phyloP scores from a whole-genome alignment of 768 basidiomycete genomes.

The Lyophyllum shimeji region DNA sequence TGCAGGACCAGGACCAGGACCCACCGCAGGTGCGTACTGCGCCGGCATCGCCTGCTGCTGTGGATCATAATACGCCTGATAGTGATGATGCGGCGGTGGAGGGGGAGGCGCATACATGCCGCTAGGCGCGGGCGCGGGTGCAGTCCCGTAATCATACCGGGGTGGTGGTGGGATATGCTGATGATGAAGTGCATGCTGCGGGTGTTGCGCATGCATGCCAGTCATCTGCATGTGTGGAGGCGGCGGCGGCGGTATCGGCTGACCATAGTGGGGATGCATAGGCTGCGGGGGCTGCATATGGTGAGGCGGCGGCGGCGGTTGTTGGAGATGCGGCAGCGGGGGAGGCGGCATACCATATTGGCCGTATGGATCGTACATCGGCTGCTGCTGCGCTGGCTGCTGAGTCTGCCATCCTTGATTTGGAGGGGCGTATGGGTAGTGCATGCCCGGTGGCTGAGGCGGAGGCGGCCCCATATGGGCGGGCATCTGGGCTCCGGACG shows the following conservation, averaged over 20 bases:
- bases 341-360: slow-evolving; percentile 2
- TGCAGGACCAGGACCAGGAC: background rate
- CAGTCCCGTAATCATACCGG: slow-evolving; percentile 7
- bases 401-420: slow-evolving; percentile 14
- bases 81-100: slow-evolving; percentile 14
- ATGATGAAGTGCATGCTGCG: background rate
- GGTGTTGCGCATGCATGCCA: background rate
- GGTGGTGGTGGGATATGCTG: slow-evolving; percentile 15
- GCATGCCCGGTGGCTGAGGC: background rate
- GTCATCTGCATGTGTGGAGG: background rate
- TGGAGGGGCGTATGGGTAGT: background rate
- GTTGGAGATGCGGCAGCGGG: background rate
- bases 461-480: background rate
- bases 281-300: background rate
- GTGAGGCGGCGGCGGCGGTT: background rate
- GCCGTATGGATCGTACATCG: slow-evolving; percentile 18
- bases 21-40: background rate
- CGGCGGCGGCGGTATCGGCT: background rate
- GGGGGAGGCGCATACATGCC: slow-evolving; percentile 2
- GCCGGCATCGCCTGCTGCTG: slow-evolving; percentile 2
- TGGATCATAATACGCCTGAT: slow-evolving; percentile 5
- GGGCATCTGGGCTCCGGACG: background rate
- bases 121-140: background rate
- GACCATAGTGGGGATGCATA: background rate
- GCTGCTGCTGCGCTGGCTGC: slow-evolving; percentile 7